Base-by-base conservation (phyloP, 345 rosid genomes). In the Clarkia xantiana region DNA sequence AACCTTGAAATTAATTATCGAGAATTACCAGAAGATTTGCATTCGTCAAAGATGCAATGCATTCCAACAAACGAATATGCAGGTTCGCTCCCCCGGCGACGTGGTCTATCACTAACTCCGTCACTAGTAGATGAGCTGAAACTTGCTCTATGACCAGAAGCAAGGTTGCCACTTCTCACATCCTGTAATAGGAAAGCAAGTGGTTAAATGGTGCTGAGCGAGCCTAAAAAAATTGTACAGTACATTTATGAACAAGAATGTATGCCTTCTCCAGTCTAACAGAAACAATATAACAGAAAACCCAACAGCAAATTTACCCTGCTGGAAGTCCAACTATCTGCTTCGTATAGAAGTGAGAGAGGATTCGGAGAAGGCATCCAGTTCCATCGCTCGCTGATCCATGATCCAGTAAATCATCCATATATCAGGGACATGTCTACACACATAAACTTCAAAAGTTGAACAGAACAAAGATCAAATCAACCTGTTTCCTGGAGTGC, bases 41-140 rank as follows among this genome's bases (percentile, higher is more conserved):
- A 81, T 25, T 86, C 94, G 62, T 86, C 98, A 47, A 91, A 91
- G 65, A 91, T 78, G 64, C 89, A 86, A 63, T 86, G 94, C 98
- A 91, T 91, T 66, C 98, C 98, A 0, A 91, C 81, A 52, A 91
- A 91, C 53, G 98, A 90, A 70, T 81, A 90, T 45, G 88, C 97
- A 61, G 76, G 86, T 54, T 83, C 94, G 68, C 54, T 66, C 51
- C 80, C 75, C 58, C 49, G 73, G 58, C 55, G 71, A 38, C 71
- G 81, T 47, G 71, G 69, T 17, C 40, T 76, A 71, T 86, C 89
- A 66, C 58, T 61, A 71, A 81, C 86, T 64, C 58, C 60, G 44
- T 91, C 96, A 61, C 98, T 91, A 42, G 62, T 53, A 56, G 66
- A 81, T 39, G 90, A 91, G 68, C 94, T 76, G 68, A 86, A 71